phyloP scores from a whole-genome alignment of 2,329 filamentous ascomycete species.

The Alternaria gaisen region DNA sequence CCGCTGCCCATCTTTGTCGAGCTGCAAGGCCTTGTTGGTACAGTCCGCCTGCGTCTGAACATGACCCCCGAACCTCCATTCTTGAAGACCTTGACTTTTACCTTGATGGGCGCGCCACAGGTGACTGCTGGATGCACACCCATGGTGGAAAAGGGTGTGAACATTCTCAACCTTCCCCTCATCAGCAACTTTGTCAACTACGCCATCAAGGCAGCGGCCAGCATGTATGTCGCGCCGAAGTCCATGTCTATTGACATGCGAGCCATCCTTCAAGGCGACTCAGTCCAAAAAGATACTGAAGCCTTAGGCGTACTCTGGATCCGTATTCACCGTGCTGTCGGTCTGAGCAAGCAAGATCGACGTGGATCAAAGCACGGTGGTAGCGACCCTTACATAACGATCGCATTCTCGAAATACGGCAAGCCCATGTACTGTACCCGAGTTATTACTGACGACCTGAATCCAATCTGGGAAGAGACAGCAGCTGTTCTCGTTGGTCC shows the following conservation, averaged over 20 bases:
- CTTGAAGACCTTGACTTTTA: slow-evolving; percentile 89
- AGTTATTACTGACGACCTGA: slow-evolving; percentile 92
- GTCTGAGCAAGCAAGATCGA: slow-evolving; percentile 88
- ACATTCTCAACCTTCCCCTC: slow-evolving; percentile 87
- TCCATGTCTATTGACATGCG: slow-evolving; percentile 91
- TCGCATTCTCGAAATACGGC: slow-evolving; percentile 94
- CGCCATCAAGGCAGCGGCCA: slow-evolving; percentile 84
- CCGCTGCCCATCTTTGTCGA: slow-evolving; percentile 90
- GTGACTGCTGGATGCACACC: slow-evolving; percentile 89
- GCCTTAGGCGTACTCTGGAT: slow-evolving; percentile 92
- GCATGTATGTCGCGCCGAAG: slow-evolving; percentile 92
- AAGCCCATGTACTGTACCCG: slow-evolving; percentile 98
- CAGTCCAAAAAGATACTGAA: slow-evolving; percentile 87
- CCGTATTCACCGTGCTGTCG: slow-evolving; percentile 85
- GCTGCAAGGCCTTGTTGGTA: slow-evolving; percentile 88
- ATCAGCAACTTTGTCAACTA: slow-evolving; percentile 98
- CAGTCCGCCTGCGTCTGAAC: slow-evolving; percentile 81
- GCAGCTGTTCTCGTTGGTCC: slow-evolving; percentile 85
- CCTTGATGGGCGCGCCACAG: slow-evolving; percentile 91
- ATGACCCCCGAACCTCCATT: slow-evolving; percentile 92
- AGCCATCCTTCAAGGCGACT: slow-evolving; percentile 89
- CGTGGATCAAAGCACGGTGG: slow-evolving; percentile 85
- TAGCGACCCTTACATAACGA: slow-evolving; percentile 93
- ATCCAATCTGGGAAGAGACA: slow-evolving; percentile 91
- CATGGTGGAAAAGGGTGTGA: slow-evolving; percentile 89